These are phyloP conservation scores for Nicotiana otophora DNA, from an alignment of 257 asterid species.

Conservation along the genomic window DNA sequence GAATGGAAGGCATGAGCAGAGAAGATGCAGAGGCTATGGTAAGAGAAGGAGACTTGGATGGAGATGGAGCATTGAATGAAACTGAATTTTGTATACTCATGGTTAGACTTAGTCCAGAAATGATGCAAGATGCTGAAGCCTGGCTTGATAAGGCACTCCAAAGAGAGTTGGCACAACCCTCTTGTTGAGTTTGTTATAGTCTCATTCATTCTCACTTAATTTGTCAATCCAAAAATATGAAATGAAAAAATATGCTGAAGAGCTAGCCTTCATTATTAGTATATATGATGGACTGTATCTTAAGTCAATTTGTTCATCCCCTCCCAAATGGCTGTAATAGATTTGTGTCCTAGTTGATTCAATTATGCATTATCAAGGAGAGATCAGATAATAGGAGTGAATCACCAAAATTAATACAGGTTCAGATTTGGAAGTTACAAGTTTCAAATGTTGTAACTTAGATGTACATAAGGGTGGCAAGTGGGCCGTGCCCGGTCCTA, in stretches of 20 bases:
- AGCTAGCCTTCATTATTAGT: not conserved
- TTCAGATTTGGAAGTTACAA: not conserved
- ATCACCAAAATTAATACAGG: not conserved
- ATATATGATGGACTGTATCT: not conserved
- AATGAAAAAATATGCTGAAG: not conserved
- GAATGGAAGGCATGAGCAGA: constrained; percentile 54
- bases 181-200: not conserved
- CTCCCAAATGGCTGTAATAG: not conserved
- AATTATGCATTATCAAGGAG: not conserved
- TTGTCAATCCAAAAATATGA: not conserved
- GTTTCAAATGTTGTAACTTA: not conserved
- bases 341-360: not conserved
- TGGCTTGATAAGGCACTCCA: constrained; percentile 81
- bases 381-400: not conserved
- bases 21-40: constrained; percentile 70
- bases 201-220: too few species aligned
- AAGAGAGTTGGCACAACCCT: constrained; percentile 6
- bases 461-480: too few species aligned
- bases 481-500: too few species aligned
- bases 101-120: constrained; percentile 83
- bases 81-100: constrained; percentile 70
- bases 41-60: constrained; percentile 64
- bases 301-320: not conserved
- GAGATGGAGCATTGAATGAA: constrained; percentile 59
- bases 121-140: constrained; percentile 77